A percentile compares a stretch with the other conserved stretches of the same genome.
Conservation (phyloP, 1,284 basidiomycete genomes). For the Pterulicium gracile region DNA sequence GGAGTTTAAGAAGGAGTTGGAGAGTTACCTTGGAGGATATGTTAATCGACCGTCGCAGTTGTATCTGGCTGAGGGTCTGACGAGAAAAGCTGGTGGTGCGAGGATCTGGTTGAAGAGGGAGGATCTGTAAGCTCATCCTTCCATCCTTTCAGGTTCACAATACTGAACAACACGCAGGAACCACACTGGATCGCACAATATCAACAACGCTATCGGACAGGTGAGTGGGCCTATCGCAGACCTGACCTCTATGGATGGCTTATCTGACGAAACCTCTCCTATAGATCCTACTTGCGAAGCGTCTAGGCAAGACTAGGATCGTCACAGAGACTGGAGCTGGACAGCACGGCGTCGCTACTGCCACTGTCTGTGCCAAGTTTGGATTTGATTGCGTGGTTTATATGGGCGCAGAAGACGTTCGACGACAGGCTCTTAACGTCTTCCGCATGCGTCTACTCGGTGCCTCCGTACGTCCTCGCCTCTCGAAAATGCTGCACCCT, state of each 20-base stretch:
- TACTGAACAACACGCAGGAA: conserved; percentile 20
- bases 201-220: conserved; percentile 95
- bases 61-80: conserved; percentile 69
- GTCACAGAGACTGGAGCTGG: conserved; percentile 99
- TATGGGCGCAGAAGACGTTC: conserved; percentile 99
- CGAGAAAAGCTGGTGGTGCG: conserved; percentile 74
- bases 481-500: not conserved
- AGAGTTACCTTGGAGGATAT: conserved; percentile 83
- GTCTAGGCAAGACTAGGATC: conserved; percentile 93
- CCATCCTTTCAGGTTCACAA: not conserved
- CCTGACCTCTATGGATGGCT: not conserved
- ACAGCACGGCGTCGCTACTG: conserved; percentile 98
- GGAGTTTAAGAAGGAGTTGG: conserved; percentile 88
- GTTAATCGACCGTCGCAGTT: conserved; percentile 74
- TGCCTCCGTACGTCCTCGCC: conserved; percentile 48
- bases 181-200: conserved; percentile 98
- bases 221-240: conserved; percentile 20
- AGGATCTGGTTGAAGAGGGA: conserved; percentile 98
- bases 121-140: conserved; percentile 57
- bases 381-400: conserved; percentile 93
- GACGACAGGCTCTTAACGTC: conserved; percentile 92
- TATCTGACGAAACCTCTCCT: conserved; percentile 4
- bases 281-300: conserved; percentile 83
- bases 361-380: conserved; percentile 96
- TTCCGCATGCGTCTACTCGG: conserved; percentile 98